A percentile compares a stretch with the other conserved stretches of the same genome.
These are phyloP conservation scores for Calonectria hongkongensis DNA, from an alignment of 2,329 filamentous ascomycete genomes.

Conservation along the genomic window DNA sequence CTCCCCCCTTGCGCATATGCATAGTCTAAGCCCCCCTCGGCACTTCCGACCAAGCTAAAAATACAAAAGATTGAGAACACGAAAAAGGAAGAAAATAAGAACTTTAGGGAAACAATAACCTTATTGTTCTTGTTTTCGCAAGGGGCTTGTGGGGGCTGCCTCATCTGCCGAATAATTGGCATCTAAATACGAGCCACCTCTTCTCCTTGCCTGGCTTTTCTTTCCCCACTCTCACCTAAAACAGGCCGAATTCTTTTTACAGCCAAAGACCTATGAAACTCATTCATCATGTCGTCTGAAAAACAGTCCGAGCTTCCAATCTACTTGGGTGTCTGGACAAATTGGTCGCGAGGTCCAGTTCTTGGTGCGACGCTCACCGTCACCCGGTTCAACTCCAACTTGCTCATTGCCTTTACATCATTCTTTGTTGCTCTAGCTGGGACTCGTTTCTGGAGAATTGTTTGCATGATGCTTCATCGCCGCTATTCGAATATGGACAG, in stretches of 20 bases:
- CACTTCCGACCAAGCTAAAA: neutral
- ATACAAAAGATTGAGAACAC: neutral
- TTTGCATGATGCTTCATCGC: neutral
- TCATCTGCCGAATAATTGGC: neutral
- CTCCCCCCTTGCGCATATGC: neutral
- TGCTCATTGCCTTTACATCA: constrained; percentile 18
- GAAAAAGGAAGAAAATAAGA: neutral
- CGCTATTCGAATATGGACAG: neutral
- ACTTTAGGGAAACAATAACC: neutral
- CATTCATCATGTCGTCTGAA: neutral
- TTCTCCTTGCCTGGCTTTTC: neutral
- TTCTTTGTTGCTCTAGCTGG: constrained; percentile 9
- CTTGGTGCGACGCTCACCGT: constrained; percentile 14
- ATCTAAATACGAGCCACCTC: neutral
- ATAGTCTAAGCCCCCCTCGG: constrained; percentile 3
- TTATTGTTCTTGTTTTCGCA: neutral
- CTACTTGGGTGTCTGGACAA: constrained; percentile 13
- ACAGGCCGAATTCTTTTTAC: neutral
- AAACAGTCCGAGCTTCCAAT: neutral
- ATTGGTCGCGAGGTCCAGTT: constrained; percentile 17
- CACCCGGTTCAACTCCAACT: constrained; percentile 13
- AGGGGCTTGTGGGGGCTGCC: neutral
- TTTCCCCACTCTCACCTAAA: neutral
- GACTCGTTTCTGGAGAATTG: constrained; percentile 21
- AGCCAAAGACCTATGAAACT: neutral